These are phyloP conservation scores for Cylindricascospora bacillispora DNA, from an alignment of 1,139 yeast genomes.

Conservation along the genomic window DNA sequence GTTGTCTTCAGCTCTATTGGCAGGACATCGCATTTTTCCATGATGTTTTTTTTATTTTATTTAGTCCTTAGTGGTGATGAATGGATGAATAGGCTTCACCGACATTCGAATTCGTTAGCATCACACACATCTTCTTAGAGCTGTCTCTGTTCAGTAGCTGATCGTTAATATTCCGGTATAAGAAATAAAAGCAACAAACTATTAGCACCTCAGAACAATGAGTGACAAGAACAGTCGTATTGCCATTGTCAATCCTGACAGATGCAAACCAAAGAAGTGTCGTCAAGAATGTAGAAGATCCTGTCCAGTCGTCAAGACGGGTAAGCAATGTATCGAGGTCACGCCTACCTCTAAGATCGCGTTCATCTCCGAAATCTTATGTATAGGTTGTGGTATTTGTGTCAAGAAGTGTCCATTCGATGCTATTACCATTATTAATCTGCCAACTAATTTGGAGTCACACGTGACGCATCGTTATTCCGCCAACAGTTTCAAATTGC, in stretches of 20 bases:
- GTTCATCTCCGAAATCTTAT: conserved; percentile 84
- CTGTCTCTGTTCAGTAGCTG: too few species aligned
- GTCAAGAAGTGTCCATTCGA: conserved; percentile 97
- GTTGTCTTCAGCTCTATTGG: too few species aligned
- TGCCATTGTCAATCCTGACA: conserved; percentile 87
- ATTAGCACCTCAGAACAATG: too few species aligned
- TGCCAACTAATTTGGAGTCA: conserved; percentile 85
- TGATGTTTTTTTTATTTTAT: too few species aligned
- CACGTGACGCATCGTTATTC: conserved; percentile 96
- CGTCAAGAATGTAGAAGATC: conserved; percentile 94
- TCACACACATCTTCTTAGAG: too few species aligned
- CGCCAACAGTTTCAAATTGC: conserved; percentile 93
- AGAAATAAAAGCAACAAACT: too few species aligned
- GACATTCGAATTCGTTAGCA: too few species aligned
- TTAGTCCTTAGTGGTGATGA: too few species aligned
- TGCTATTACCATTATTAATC: conserved; percentile 86
- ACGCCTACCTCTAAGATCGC: conserved; percentile 85
- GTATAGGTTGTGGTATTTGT: conserved; percentile 99
- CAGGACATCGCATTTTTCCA: too few species aligned
- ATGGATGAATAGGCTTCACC: too few species aligned
- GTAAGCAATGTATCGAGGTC: conserved; percentile 94
- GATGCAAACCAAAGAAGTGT: conserved; percentile 95
- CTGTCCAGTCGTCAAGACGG: conserved; percentile 96
- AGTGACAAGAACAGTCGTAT: conserved; percentile 69
- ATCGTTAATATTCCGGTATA: too few species aligned